These are phyloP conservation scores for Hibiscus mutabilis DNA, from an alignment of 345 rosid genomes.

Conservation along the genomic window DNA sequence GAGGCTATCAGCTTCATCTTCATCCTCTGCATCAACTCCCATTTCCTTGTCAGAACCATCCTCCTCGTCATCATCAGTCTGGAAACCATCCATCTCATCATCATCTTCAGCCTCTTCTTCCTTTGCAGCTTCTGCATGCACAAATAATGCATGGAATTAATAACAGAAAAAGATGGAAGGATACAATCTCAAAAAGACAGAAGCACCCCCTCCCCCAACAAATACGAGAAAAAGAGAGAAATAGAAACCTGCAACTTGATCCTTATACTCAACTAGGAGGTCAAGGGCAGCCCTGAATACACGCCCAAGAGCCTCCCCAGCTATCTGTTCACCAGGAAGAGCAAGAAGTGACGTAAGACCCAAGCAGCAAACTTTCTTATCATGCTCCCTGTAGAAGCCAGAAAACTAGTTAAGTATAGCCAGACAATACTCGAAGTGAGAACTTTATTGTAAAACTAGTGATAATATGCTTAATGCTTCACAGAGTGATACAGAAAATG, in stretches of 20 bases:
- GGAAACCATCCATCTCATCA: conserved; percentile 91
- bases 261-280: conserved; percentile 78
- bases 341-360: conserved; percentile 80
- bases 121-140: conserved; percentile 70
- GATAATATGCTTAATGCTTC: neutral
- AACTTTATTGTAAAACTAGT: neutral
- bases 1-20: conserved; percentile 82
- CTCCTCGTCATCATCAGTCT: conserved; percentile 77
- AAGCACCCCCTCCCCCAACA: neutral
- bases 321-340: conserved; percentile 77
- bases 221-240: neutral
- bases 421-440: neutral
- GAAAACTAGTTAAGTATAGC: conserved; percentile 10
- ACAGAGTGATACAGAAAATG: neutral
- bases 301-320: conserved; percentile 79
- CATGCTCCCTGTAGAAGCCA: conserved; percentile 65
- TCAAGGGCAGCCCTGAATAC: conserved; percentile 81
- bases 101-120: conserved; percentile 75
- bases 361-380: conserved; percentile 94
- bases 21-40: conserved; percentile 90
- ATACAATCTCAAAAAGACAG: neutral
- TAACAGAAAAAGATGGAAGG: neutral
- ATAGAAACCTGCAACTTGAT: conserved; percentile 85
- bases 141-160: neutral
- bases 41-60: conserved; percentile 92